phyloP scores from a whole-genome alignment of 805 yeast species.

The Komagataella mondaviorum region DNA sequence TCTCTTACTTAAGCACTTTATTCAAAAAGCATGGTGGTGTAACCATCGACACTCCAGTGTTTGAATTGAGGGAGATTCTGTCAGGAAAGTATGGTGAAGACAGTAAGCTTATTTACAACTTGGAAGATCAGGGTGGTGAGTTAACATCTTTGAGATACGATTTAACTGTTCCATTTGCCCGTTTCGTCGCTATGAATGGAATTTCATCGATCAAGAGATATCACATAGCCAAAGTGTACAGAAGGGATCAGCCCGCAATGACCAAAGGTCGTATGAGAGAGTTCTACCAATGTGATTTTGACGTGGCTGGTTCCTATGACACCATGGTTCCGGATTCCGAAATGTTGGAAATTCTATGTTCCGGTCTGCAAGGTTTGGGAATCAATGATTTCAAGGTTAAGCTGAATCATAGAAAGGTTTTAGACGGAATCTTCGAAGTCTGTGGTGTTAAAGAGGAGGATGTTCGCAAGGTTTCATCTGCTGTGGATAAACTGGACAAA shows the following conservation, averaged over 20 bases:
- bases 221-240: slow-evolving; percentile 95
- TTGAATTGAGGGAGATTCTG: slow-evolving; percentile 87
- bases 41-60: slow-evolving; percentile 96
- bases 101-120: slow-evolving; percentile 87
- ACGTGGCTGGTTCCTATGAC: slow-evolving; percentile 88
- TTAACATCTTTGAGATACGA: slow-evolving; percentile 91
- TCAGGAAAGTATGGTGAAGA: slow-evolving; percentile 99
- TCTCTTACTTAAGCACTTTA: slow-evolving; percentile 52
- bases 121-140: slow-evolving; percentile 99
- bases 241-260: slow-evolving; percentile 99
- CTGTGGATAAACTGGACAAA: slow-evolving; percentile 94
- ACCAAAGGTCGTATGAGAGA: slow-evolving; percentile 99
- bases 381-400: slow-evolving; percentile 83
- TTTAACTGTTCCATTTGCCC: slow-evolving; percentile 95
- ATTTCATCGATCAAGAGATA: slow-evolving; percentile 82
- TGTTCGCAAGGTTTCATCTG: slow-evolving; percentile 84
- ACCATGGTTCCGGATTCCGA: slow-evolving; percentile 96
- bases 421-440: slow-evolving; percentile 90
- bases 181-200: slow-evolving; percentile 93
- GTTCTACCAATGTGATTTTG: slow-evolving; percentile 97
- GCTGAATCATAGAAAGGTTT: slow-evolving; percentile 86
- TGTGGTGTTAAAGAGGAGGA: slow-evolving; percentile 94
- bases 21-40: slow-evolving; percentile 97
- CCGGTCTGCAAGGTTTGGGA: slow-evolving; percentile 76
- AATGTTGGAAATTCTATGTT: slow-evolving; percentile 65